Evolutionary conservation across 108 stramenopile genomes (phyloP).

Genomic region (Cyclotella distinguenda): DNA sequence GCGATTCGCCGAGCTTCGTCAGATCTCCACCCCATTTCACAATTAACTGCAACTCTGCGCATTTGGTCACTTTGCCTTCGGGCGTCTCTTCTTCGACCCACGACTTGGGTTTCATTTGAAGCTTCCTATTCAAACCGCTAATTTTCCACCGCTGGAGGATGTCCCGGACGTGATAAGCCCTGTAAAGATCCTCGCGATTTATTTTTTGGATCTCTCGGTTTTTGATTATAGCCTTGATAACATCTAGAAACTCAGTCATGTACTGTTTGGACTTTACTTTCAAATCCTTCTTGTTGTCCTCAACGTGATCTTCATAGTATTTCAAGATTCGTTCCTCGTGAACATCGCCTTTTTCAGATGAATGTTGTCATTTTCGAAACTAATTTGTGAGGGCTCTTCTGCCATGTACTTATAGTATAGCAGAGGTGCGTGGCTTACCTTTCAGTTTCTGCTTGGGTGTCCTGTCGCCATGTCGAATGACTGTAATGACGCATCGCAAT

Average conservation of each 20-base stretch:
- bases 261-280: constrained; percentile 91
- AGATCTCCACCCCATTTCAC: constrained; percentile 99
- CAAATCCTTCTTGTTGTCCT: constrained; percentile 83
- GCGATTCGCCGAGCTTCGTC: constrained; percentile 90
- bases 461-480: constrained; percentile 96
- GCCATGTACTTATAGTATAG: background rate
- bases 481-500: constrained; percentile 94
- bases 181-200: constrained; percentile 57
- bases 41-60: constrained; percentile 85
- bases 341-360: constrained; percentile 55
- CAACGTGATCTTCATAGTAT: constrained; percentile 73
- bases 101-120: constrained; percentile 94
- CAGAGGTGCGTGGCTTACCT: constrained; percentile 15
- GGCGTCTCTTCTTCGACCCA: constrained; percentile 62
- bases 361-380: background rate
- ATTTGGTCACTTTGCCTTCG: constrained; percentile 47
- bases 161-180: constrained; percentile 82
- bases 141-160: constrained; percentile 92
- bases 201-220: constrained; percentile 50
- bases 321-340: constrained; percentile 70
- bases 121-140: constrained; percentile 94
- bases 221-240: constrained; percentile 69
- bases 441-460: constrained; percentile 99
- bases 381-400: background rate
- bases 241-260: constrained; percentile 86